phyloP scores from a whole-genome alignment of 495 filamentous ascomycete genomes.

The Xylaria flabelliformis region DNA sequence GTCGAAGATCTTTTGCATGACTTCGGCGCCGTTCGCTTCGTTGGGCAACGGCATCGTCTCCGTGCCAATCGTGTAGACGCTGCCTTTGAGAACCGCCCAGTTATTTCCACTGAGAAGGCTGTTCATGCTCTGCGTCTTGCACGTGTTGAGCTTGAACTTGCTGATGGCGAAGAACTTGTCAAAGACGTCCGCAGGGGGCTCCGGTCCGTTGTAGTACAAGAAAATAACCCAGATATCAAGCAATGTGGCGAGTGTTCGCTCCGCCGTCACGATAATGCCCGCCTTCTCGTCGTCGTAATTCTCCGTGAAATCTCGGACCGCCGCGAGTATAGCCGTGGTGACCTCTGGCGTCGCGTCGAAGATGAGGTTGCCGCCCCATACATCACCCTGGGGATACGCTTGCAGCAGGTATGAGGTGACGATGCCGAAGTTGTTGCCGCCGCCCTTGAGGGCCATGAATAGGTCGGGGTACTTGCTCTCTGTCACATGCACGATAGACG shows the following conservation, averaged over 20 bases:
- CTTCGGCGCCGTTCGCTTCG: conserved; percentile 40
- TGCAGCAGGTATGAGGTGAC: conserved; percentile 57
- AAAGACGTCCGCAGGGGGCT: conserved; percentile 61
- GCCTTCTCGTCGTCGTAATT: conserved; percentile 60
- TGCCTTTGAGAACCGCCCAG: conserved; percentile 49
- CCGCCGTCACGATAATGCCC: conserved; percentile 59
- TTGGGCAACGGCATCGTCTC: conserved; percentile 62
- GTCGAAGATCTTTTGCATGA: conserved; percentile 56
- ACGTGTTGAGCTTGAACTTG: conserved; percentile 51
- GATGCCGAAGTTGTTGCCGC: conserved; percentile 59
- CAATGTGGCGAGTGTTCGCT: conserved; percentile 50
- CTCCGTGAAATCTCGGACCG: conserved; percentile 59
- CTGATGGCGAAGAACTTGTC: conserved; percentile 60
- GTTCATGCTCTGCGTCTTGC: conserved; percentile 60
- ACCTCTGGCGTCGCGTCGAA: conserved; percentile 50
- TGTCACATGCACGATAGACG: conserved; percentile 58
- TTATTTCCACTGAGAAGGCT: conserved; percentile 53
- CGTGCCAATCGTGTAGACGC: conserved; percentile 58
- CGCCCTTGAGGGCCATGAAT: conserved; percentile 54
- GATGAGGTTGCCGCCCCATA: conserved; percentile 63
- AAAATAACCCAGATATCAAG: conserved; percentile 66
- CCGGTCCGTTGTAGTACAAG: conserved; percentile 66
- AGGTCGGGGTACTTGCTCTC: conserved; percentile 47
- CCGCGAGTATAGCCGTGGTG: conserved; percentile 51
- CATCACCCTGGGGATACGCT: conserved; percentile 54